Percentiles rank a stretch among this genome's conserved stretches.
phyloP scores from a whole-genome alignment of 2,329 filamentous ascomycete genomes.

The Aspergillus jensenii region DNA sequence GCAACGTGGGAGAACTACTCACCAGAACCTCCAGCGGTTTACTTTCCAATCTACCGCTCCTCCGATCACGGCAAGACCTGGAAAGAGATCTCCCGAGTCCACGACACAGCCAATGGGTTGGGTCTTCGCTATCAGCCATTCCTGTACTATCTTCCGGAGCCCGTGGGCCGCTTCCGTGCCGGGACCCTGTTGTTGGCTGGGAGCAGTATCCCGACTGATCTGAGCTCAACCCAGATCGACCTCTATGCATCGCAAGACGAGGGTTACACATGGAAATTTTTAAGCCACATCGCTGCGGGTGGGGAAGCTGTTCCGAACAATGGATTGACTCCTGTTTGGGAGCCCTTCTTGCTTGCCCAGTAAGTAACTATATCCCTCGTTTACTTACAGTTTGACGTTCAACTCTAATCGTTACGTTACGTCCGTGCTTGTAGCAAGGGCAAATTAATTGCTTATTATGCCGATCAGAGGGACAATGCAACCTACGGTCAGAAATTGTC shows the following conservation, averaged over 20 bases:
- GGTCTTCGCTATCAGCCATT: conserved; percentile 70
- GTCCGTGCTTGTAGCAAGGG: conserved; percentile 40
- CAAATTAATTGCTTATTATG: conserved; percentile 66
- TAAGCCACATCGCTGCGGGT: conserved; percentile 64
- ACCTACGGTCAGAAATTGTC: conserved; percentile 67
- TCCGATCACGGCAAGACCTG: conserved; percentile 60
- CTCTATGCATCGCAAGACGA: conserved; percentile 65
- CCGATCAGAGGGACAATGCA: conserved; percentile 65
- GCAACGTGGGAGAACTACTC: conserved; percentile 58
- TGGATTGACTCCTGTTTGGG: conserved; percentile 69
- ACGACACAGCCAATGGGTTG: conserved; percentile 63
- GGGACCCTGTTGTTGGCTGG: conserved; percentile 66
- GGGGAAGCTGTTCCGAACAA: conserved; percentile 64
- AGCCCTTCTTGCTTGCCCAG: conserved; percentile 64
- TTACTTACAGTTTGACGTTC: not conserved
- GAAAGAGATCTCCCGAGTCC: conserved; percentile 62
- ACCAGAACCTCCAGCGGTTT: conserved; percentile 54
- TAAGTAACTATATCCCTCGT: conserved; percentile 13
- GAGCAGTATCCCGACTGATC: conserved; percentile 54
- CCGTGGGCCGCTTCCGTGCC: conserved; percentile 57
- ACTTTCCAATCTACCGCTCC: conserved; percentile 53
- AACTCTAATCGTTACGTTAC: not conserved
- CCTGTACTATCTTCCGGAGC: conserved; percentile 62
- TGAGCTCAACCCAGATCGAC: conserved; percentile 66
- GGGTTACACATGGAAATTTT: conserved; percentile 65